Evolutionary conservation across 495 filamentous ascomycete genomes (phyloP), one percentile per base, ranked within the genome.

Genomic region (Sabuloglossum arenarium): DNA sequence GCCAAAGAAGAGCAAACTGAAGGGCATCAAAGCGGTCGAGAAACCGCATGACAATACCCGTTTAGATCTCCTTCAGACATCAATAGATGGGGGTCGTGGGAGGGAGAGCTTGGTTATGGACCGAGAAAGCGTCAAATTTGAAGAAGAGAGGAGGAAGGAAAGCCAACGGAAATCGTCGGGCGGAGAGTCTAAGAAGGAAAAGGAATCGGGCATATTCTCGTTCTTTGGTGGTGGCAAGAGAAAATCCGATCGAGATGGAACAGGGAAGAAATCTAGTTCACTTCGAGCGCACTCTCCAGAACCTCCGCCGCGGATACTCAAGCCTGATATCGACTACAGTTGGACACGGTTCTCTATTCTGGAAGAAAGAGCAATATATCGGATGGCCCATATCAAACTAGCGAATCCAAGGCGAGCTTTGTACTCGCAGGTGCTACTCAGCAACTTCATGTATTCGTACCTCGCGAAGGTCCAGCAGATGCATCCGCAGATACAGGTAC

Each of bases 391-490:
- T 67, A 89, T 97, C 69, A 99, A 99, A 68, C 83, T 99, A 54
- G 91, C 91, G 3, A 99, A 99, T 65, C 91, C 91, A 31, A 80
- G 91, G 11, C 81, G 91, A 29, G 84, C 89, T 42, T 70, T 99
- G 32, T 86, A 94, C 62, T 95, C 89, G 47, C 91, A 99, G 65
- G 91, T 99, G 25, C 75, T 99, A 54, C 80, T 99, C 61, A 96
- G 89, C 69, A 99, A 99, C 63, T 99, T 99, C 68, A 99, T 99
- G 91, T 99, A 99, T 73, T 90, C 86, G 30, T 99, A 99, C 66
- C 77, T 99, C 60, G 93, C 90, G 54, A 97, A 97, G 69, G 91
- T 99, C 32, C 91, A 98, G 69, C 86, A 91, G 60, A 94, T 96
- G 83, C 91, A 97, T 65, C 91, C 93, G 29, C 85, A 89, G 60